Conservation (phyloP, 192 early-diverging fungal genomes). For the Cladochytrium replicatum region DNA sequence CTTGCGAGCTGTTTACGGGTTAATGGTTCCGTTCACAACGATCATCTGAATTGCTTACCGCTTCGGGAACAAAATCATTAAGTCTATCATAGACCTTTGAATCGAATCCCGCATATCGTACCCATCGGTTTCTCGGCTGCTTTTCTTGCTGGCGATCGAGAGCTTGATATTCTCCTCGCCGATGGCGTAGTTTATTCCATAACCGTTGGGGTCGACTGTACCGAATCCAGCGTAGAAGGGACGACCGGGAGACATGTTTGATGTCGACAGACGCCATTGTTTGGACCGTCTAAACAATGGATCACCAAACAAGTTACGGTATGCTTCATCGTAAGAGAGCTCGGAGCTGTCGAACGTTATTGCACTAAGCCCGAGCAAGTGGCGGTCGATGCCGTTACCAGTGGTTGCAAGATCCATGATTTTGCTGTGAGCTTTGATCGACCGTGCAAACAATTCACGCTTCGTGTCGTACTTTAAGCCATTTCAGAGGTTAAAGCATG, state of each 20-base stretch:
- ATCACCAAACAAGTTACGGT: conserved; percentile 65
- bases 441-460: conserved; percentile 34
- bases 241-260: conserved; percentile 47
- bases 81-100: conserved; percentile 48
- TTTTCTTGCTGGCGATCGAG: conserved; percentile 42
- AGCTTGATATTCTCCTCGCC: conserved; percentile 49
- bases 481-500: conserved; percentile 27
- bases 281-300: conserved; percentile 65
- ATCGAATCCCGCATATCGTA: conserved; percentile 53
- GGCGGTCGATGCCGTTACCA: conserved; percentile 85
- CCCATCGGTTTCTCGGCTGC: conserved; percentile 29
- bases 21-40: too few species aligned
- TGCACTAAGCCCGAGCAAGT: conserved; percentile 81
- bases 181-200: conserved; percentile 48
- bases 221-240: conserved; percentile 47
- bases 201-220: conserved; percentile 41
- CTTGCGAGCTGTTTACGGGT: conserved; percentile 18
- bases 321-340: too few species aligned
- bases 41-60: conserved; percentile 14
- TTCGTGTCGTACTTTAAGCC: conserved; percentile 43
- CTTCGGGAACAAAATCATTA: conserved; percentile 52
- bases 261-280: conserved; percentile 74
- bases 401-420: conserved; percentile 66
- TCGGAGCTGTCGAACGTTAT: too few species aligned
- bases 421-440: conserved; percentile 47